phyloP scores from a whole-genome alignment of 352 stramenopile genomes.

The Pythium chondricola region DNA sequence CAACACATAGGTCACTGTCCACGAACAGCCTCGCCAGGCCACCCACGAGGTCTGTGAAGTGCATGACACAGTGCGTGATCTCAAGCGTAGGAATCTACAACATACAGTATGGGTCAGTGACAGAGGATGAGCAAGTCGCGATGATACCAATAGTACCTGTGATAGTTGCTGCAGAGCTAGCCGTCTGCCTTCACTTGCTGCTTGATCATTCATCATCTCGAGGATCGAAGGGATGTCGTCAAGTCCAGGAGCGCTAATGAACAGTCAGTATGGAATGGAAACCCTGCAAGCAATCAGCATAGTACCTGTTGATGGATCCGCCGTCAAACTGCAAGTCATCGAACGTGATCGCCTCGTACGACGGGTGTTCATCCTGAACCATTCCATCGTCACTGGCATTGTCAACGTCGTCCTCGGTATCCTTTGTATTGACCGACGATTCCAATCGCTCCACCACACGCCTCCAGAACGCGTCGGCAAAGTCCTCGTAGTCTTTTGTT shows the following conservation, averaged over 20 bases:
- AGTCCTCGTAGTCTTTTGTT: too few relatives aligned
- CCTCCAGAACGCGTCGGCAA: too few relatives aligned
- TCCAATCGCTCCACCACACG: too few relatives aligned
- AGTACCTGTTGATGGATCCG: constrained; percentile 7
- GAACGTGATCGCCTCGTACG: constrained; percentile 19
- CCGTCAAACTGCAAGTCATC: constrained; percentile 13
- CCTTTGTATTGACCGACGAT: too few relatives aligned
- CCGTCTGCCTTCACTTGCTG: constrained; percentile 6
- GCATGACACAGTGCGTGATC: constrained; percentile 36
- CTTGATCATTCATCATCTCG: constrained; percentile 19
- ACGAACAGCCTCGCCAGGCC: constrained; percentile 32
- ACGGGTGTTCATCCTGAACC: constrained; percentile 2
- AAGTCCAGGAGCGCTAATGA: constrained; percentile 31
- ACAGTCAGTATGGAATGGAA: too few relatives aligned
- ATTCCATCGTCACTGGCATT: too few relatives aligned
- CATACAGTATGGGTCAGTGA: not conserved
- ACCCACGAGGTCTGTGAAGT: constrained; percentile 27
- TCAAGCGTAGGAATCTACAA: constrained; percentile 52
- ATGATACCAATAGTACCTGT: too few relatives aligned
- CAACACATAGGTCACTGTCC: constrained; percentile 7
- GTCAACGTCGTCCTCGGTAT: too few relatives aligned
- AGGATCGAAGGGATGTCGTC: constrained; percentile 32
- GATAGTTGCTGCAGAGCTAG: constrained; percentile 26
- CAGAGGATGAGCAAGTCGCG: not conserved
- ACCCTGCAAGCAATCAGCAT: too few relatives aligned